Base-by-base conservation (phyloP, 257 asterid genomes). In the Rehmannia glutinosa region DNA sequence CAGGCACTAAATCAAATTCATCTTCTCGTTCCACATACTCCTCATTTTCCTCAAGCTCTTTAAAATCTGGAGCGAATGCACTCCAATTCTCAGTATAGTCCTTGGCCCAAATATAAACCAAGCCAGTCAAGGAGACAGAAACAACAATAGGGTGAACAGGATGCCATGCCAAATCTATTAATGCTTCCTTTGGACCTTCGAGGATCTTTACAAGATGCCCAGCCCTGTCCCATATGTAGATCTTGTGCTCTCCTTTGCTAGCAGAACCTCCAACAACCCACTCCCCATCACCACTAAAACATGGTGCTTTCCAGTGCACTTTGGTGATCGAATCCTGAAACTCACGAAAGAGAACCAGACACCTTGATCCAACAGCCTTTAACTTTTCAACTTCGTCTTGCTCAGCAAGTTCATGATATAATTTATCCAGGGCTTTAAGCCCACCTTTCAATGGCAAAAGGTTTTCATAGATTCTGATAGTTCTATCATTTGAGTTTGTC, bases 81-180 rank as follows among this genome's bases (percentile, higher is more conserved):
- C 97, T 89, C 97, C 97, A 89, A 71, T 89, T 89, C 78, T 89
- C 97, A 42, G 93, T 87, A 68, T 85, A 83, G 73, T 89, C 97
- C 75, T 89, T 87, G 19, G 97, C 97, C 97, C 97, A 89, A 15
- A 89, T 87, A 71, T 89, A 89, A 33, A 81, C 90, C 77, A 84
- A 77, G 12, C 97, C 97, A 64, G 86, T 72, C 69, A 89, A 68
- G 50, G 97, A 89, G 77, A 87, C 95, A 60, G 97, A 89, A 46
- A 80, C 83, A 39, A 89, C 92, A 62, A 89, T 64, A 20, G 97
- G 95, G 75, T 71, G 87, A 45, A 86, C 87, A 54, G 97, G 97
- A 82, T 89, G 97, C 97, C 97, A 89, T 16, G 89, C 87, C 63
- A 89, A 78, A 85, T 89, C 97, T 55, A 83, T 78, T 59, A 89